Evolutionary conservation across 805 yeast species (phyloP), one percentile per base, ranked within the genome.

Genomic region (Teunomyces atbi): DNA sequence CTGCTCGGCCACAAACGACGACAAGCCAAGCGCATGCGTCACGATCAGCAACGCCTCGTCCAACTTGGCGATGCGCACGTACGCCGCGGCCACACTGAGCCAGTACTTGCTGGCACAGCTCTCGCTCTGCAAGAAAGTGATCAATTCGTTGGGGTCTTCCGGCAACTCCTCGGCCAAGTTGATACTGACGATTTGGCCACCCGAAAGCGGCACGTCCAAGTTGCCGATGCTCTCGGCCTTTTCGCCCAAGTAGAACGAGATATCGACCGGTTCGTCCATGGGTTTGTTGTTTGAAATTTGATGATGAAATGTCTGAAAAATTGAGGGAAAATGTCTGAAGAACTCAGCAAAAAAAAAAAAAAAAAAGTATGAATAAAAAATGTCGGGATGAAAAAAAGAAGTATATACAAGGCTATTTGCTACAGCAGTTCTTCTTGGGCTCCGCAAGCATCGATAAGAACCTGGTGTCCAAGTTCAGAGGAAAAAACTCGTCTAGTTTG

Each of bases 91-190:
- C 51, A 91, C 82, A 18, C 85, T 77, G 15, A 89, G 67, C 99
- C 99, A 94, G 67, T 82, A 88, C 59, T 84, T 83, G 45, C 78
- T 73, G 18, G 79, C 82, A 42, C 92, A 84, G 46, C 79, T 80
- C 68, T 94, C 98, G 53, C 86, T 88, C 51, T 86, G 85, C 51
- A 94, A 71, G 51, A 92, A 77, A 21, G 81, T 78, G 53, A 86
- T 82, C 51, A 94, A 74, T 59, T 94, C 98, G 38, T 81, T 76
- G 4, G 96, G 88, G 62, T 92, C 96, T 18, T 88, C 96, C 4
- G 96, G 96, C 46, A 90, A 73, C 59, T 92, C 98, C 29, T 83
- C 82, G 44, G 78, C 78, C 49, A 86, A 76, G 58, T 90, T 92
- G 55, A 94, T 80, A 44, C 89, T 85, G 52, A 92, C 96, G 50